Evolutionary conservation across 768 basidiomycete species (phyloP).

Genomic region (Tricholoma bakamatsutake): DNA sequence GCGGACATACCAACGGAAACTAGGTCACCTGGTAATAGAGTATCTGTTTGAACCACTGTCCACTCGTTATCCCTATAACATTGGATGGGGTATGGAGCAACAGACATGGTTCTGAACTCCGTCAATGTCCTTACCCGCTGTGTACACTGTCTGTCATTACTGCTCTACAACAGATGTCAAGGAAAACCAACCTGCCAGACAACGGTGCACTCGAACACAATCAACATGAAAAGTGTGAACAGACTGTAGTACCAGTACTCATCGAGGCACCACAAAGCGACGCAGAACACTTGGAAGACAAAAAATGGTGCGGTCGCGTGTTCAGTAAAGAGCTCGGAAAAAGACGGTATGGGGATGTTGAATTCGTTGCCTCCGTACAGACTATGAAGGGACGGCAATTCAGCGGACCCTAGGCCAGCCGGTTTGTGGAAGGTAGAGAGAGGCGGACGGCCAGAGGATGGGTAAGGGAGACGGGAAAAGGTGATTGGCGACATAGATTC

Average conservation of each 20-base stretch:
- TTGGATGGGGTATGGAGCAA: conserved; percentile 84
- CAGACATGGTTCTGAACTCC: conserved; percentile 96
- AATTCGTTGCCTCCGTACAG: conserved; percentile 94
- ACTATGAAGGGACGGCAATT: conserved; percentile 45
- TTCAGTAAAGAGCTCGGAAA: conserved; percentile 86
- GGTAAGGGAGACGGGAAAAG: conserved; percentile 85
- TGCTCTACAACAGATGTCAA: neutral
- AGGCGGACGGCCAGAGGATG: conserved; percentile 64
- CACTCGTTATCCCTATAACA: conserved; percentile 78
- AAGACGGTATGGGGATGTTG: conserved; percentile 94
- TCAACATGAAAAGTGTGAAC: conserved; percentile 97
- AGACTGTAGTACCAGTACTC: conserved; percentile 99
- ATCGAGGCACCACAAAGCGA: conserved; percentile 94
- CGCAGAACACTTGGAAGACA: conserved; percentile 98
- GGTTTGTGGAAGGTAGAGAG: conserved; percentile 61
- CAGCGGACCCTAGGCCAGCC: conserved; percentile 43
- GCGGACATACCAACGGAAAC: conserved; percentile 60
- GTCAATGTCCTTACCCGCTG: conserved; percentile 90
- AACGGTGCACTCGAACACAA: conserved; percentile 98
- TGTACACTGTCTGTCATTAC: conserved; percentile 3
- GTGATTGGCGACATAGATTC: conserved; percentile 46
- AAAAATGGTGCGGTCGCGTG: conserved; percentile 99
- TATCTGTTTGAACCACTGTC: conserved; percentile 76
- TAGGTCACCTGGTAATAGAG: conserved; percentile 88
- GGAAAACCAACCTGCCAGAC: conserved; percentile 82